Conservation (phyloP, 164 flowering plant genomes). For the Tetracentron sinense region DNA sequence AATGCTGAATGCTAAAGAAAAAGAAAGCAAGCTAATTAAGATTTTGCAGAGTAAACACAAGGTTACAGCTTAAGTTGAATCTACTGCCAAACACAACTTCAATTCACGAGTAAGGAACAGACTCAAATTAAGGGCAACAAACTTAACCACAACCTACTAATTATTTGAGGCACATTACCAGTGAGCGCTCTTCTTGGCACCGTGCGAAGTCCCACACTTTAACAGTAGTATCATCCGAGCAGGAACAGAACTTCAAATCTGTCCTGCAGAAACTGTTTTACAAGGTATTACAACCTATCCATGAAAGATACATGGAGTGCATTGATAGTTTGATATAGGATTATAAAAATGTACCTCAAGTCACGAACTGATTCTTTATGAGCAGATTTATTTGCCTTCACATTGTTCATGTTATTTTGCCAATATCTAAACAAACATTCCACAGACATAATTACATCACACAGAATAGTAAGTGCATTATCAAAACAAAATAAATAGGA, state of each 20-base stretch:
- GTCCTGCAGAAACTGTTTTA: constrained; percentile 87
- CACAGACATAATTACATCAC: neutral
- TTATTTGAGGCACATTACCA: constrained; percentile 63
- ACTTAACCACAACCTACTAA: neutral
- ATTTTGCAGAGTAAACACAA: no score
- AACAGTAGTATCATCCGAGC: constrained; percentile 97
- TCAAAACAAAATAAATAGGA: constrained; percentile 2
- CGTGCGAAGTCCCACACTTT: constrained; percentile 99
- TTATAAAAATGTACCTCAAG: constrained; percentile 51
- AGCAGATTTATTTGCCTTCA: constrained; percentile 93
- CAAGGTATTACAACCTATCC: constrained; percentile 9
- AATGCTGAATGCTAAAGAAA: no score
- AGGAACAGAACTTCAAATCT: constrained; percentile 96
- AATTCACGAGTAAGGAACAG: no score
- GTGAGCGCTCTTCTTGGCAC: constrained; percentile 94
- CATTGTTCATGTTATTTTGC: constrained; percentile 98
- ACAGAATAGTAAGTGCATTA: neutral
- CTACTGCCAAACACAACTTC: no score
- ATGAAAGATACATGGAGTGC: neutral
- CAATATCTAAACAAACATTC: constrained; percentile 64
- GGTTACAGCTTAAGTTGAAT: no score
- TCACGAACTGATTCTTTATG: constrained; percentile 98
- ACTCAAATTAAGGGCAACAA: neutral
- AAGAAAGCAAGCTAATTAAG: no score
- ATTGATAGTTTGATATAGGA: no score